Evolutionary conservation across 2,329 filamentous ascomycete species (phyloP).

Genomic region (Plectosphaerella cucumerina): DNA sequence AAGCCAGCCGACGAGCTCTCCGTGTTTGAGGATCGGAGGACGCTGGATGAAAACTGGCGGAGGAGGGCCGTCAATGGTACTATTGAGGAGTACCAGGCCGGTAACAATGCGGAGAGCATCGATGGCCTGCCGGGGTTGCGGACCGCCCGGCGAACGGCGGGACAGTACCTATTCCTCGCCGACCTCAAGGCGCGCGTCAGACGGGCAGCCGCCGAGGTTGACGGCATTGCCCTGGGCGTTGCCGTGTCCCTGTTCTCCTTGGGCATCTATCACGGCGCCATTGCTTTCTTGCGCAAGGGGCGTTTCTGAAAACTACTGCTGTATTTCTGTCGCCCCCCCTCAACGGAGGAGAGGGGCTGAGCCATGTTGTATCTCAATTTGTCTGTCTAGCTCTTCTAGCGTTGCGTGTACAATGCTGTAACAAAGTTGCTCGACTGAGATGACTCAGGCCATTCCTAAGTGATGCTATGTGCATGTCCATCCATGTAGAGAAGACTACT

Average conservation of each 20-base stretch:
- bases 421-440: too few species aligned
- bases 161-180: constrained; percentile 41
- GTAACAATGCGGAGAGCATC: constrained; percentile 51
- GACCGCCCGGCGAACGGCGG: constrained; percentile 43
- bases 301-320: not conserved
- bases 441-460: not conserved
- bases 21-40: constrained; percentile 51
- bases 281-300: not conserved
- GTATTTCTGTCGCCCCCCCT: too few species aligned
- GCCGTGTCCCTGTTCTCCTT: constrained; percentile 14
- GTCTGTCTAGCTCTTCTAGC: too few species aligned
- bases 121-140: constrained; percentile 56
- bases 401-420: too few species aligned
- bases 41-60: constrained; percentile 46
- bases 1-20: constrained; percentile 23
- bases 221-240: constrained; percentile 12
- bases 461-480: too few species aligned
- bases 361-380: too few species aligned
- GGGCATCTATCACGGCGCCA: not conserved
- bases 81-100: constrained; percentile 50
- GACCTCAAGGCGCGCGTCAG: constrained; percentile 20
- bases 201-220: constrained; percentile 6
- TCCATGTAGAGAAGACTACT: too few species aligned
- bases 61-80: constrained; percentile 45
- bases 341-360: too few species aligned